These are phyloP conservation scores for Geotrichum carabidarum DNA, from an alignment of 1,139 yeast genomes.

Conservation along the genomic window DNA sequence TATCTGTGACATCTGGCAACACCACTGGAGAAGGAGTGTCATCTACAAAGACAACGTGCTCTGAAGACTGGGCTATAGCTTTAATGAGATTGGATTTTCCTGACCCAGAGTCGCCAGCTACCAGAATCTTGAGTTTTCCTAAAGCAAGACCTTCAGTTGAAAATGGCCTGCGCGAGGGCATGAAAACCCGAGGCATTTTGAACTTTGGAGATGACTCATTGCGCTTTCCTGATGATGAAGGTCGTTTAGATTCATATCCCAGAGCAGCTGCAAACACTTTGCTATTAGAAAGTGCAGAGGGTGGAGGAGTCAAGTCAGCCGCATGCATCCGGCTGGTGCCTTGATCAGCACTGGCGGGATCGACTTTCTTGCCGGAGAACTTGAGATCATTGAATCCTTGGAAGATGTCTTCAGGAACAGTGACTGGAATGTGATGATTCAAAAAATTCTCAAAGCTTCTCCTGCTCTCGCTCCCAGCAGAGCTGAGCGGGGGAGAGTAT, in stretches of 20 bases:
- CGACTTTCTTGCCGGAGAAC: too few species aligned
- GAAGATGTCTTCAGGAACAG: background rate
- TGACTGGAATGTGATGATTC: too few species aligned
- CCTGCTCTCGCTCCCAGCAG: background rate
- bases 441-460: background rate
- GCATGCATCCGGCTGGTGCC: background rate
- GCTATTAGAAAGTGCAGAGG: constrained; percentile 1
- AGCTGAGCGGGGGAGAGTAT: constrained; percentile 3
- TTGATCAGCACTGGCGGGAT: too few species aligned
- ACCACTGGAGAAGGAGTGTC: constrained; percentile 16
- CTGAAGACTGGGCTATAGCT: constrained; percentile 26
- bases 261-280: constrained; percentile 10
- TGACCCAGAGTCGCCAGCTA: constrained; percentile 24
- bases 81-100: constrained; percentile 32
- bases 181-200: constrained; percentile 13
- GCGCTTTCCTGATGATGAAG: background rate
- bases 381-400: too few species aligned
- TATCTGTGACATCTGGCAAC: constrained; percentile 14
- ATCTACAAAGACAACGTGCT: constrained; percentile 31
- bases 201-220: constrained; percentile 12
- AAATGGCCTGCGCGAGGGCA: constrained; percentile 13
- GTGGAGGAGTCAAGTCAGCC: background rate
- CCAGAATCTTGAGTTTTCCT: constrained; percentile 15
- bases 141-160: constrained; percentile 13
- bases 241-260: background rate